Percentiles rank a stretch among this genome's conserved stretches.
Evolutionary conservation across 1,139 yeast genomes (phyloP).

Genomic region (Geotrichum siamense): DNA sequence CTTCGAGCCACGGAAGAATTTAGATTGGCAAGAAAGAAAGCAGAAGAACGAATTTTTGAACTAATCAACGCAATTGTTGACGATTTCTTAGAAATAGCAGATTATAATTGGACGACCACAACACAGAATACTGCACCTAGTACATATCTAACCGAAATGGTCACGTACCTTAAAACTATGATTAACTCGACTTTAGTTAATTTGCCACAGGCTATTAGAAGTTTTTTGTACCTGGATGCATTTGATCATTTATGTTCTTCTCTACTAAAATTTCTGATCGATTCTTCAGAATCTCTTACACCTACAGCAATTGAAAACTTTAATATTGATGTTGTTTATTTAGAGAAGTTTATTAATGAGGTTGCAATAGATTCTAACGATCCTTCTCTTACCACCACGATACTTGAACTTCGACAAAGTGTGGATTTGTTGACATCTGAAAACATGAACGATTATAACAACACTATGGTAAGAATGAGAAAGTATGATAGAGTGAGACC

Average conservation of each 20-base stretch:
- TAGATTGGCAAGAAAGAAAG: conserved; percentile 55
- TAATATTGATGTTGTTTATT: conserved; percentile 52
- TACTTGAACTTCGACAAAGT: conserved; percentile 55
- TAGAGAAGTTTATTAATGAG: conserved; percentile 46
- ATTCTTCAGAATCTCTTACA: conserved; percentile 38
- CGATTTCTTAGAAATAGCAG: conserved; percentile 77
- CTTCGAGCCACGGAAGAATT: conserved; percentile 53
- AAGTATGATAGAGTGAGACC: conserved; percentile 56
- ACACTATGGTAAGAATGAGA: conserved; percentile 48
- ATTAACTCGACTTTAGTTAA: conserved; percentile 82
- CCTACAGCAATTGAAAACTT: conserved; percentile 51
- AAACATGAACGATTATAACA: conserved; percentile 48
- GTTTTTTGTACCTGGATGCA: conserved; percentile 74
- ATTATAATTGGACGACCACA: conserved; percentile 70
- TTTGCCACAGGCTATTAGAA: conserved; percentile 69
- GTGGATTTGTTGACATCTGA: conserved; percentile 47
- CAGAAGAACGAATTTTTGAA: conserved; percentile 75
- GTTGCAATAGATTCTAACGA: conserved; percentile 35
- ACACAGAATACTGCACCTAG: conserved; percentile 55
- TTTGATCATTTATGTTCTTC: conserved; percentile 78
- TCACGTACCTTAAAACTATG: conserved; percentile 78
- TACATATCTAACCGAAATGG: conserved; percentile 72
- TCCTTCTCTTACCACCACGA: conserved; percentile 38
- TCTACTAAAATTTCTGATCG: conserved; percentile 55
- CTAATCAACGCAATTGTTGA: conserved; percentile 62